Conservation (phyloP, 148 eudicot species). For the Simmondsia chinensis region DNA sequence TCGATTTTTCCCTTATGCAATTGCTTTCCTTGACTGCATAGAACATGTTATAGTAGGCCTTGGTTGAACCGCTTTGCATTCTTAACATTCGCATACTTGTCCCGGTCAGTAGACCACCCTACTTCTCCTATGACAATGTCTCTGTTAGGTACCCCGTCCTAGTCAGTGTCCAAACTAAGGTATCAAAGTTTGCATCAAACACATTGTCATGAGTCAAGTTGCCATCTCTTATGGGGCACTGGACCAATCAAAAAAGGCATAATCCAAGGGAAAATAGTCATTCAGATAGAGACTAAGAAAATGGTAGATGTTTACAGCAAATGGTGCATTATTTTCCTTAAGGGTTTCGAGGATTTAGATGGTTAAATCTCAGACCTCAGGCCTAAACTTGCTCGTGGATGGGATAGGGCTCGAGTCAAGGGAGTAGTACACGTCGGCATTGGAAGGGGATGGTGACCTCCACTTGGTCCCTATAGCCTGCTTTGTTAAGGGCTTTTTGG, state of each 20-base stretch:
- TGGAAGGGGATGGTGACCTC: slow-evolving; percentile 86
- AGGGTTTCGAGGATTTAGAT: slow-evolving; percentile 57
- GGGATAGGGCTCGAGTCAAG: slow-evolving; percentile 83
- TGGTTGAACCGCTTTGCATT: slow-evolving; percentile 79
- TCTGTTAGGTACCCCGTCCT: slow-evolving; percentile 73
- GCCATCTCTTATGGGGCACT: slow-evolving; percentile 44
- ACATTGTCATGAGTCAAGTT: slow-evolving; percentile 56
- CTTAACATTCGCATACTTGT: slow-evolving; percentile 48
- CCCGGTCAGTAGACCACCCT: slow-evolving; percentile 99
- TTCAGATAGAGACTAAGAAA: slow-evolving; percentile 78
- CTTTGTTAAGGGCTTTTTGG: slow-evolving; percentile 62
- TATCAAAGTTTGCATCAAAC: slow-evolving; percentile 93
- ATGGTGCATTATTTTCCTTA: slow-evolving; percentile 54
- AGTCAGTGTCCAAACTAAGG: slow-evolving; percentile 59
- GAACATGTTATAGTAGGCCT: slow-evolving; percentile 53
- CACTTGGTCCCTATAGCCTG: slow-evolving; percentile 47
- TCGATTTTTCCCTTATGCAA: slow-evolving; percentile 48
- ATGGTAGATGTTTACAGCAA: slow-evolving; percentile 93
- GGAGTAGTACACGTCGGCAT: slow-evolving; percentile 86
- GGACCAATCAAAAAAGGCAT: slow-evolving; percentile 71
- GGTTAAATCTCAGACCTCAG: slow-evolving; percentile 53
- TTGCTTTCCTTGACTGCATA: slow-evolving; percentile 69
- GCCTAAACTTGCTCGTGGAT: slow-evolving; percentile 89
- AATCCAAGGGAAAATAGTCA: slow-evolving; percentile 67
- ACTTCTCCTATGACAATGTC: slow-evolving; percentile 83